Percentiles rank a stretch among this genome's conserved stretches.
These are phyloP conservation scores for Aspergillus pseudoglaucus DNA, from an alignment of 2,329 filamentous ascomycete species.

Conservation along the genomic window DNA sequence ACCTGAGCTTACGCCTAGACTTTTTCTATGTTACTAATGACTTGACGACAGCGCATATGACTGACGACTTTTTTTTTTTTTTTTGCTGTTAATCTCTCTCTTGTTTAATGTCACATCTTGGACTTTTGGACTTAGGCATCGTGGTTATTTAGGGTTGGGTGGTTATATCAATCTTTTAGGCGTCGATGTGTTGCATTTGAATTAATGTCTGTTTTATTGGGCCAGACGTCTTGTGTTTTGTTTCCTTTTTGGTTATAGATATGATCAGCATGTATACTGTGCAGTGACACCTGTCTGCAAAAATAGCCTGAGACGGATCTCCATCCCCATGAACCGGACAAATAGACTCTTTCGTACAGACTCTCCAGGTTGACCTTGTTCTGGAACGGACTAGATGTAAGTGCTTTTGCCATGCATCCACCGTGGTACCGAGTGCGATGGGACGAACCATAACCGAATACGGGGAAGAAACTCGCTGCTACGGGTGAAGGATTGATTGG, in stretches of 20 bases:
- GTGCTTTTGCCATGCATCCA: background rate
- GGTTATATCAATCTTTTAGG: background rate
- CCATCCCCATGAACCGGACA: background rate
- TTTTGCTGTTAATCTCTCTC: too few relatives aligned
- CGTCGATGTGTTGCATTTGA: background rate
- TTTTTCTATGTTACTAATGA: too few relatives aligned
- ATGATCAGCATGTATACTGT: slow-evolving; percentile 10
- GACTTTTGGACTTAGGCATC: too few relatives aligned
- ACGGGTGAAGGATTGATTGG: background rate
- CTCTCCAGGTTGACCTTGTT: background rate
- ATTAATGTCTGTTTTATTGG: background rate
- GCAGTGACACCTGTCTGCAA: background rate
- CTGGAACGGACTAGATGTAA: background rate
- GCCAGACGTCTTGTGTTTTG: background rate
- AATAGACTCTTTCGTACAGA: background rate
- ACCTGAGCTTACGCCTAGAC: too few relatives aligned
- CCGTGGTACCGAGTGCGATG: background rate
- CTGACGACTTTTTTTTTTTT: too few relatives aligned
- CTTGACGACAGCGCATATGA: too few relatives aligned
- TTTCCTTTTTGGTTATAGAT: slow-evolving; percentile 3
- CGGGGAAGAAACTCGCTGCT: background rate
- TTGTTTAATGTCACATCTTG: too few relatives aligned
- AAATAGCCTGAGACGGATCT: background rate
- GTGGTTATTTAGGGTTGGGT: too few relatives aligned
- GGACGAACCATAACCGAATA: background rate